These are phyloP conservation scores for Aspergillus tanneri DNA, from an alignment of 2,329 filamentous ascomycete genomes.

Conservation along the genomic window DNA sequence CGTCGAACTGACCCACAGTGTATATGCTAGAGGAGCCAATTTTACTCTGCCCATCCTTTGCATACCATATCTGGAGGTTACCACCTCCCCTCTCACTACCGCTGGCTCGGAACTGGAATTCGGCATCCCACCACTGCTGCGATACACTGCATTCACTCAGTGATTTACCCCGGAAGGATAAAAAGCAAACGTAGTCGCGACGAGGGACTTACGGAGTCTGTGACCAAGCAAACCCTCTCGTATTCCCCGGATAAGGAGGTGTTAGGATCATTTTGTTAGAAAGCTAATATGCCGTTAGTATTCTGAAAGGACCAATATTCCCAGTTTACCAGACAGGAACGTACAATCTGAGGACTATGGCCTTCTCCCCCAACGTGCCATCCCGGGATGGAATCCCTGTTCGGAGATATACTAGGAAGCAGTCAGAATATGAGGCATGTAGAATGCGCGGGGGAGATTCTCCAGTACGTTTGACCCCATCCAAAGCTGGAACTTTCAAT, in stretches of 20 bases:
- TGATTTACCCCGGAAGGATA: not conserved
- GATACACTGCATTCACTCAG: constrained; percentile 34
- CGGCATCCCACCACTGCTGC: constrained; percentile 71
- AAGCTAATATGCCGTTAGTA: constrained; percentile 47
- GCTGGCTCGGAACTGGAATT: constrained; percentile 82
- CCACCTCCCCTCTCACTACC: constrained; percentile 83
- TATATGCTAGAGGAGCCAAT: constrained; percentile 78
- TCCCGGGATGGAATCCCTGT: constrained; percentile 52
- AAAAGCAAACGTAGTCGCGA: not conserved
- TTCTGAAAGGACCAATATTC: not conserved
- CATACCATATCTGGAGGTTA: constrained; percentile 93
- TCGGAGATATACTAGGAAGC: constrained; percentile 59
- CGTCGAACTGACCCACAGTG: constrained; percentile 80
- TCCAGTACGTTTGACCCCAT: constrained; percentile 59
- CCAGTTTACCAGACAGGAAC: constrained; percentile 7
- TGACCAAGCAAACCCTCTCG: constrained; percentile 79
- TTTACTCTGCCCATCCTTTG: constrained; percentile 62
- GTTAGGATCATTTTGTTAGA: constrained; percentile 93
- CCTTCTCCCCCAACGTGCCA: constrained; percentile 57
- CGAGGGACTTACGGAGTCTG: constrained; percentile 51
- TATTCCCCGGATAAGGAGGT: constrained; percentile 80
- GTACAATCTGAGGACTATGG: constrained; percentile 54
- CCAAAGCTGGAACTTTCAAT: constrained; percentile 78
- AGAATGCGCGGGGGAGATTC: not conserved
- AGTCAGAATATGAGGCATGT: constrained; percentile 11